Conservation (phyloP, 495 filamentous ascomycete species). For the Letharia columbiana region DNA sequence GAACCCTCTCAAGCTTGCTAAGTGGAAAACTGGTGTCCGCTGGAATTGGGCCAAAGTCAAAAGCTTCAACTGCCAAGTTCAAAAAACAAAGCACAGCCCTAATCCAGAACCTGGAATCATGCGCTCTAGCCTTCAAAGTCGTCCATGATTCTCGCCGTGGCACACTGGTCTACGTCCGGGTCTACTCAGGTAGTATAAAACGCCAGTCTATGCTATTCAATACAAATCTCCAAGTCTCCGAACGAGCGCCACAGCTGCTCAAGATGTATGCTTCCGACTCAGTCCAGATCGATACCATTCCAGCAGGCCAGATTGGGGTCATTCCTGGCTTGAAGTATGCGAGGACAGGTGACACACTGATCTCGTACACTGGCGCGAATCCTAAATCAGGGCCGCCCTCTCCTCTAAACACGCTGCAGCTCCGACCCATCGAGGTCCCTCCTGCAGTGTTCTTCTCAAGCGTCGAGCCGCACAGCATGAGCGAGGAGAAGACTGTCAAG, state of each 20-base stretch:
- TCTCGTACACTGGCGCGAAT: constrained; percentile 57
- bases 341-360: constrained; percentile 85
- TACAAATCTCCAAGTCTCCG: constrained; percentile 72
- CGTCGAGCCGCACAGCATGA: constrained; percentile 73
- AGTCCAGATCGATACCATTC: constrained; percentile 69
- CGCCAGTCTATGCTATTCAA: constrained; percentile 74
- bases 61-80: constrained; percentile 29
- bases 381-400: constrained; percentile 56
- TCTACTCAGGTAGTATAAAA: constrained; percentile 76
- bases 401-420: constrained; percentile 63
- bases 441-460: constrained; percentile 94
- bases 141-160: constrained; percentile 80
- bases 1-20: constrained; percentile 44
- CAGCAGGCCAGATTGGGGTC: constrained; percentile 90
- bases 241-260: constrained; percentile 71
- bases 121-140: constrained; percentile 94
- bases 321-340: constrained; percentile 83
- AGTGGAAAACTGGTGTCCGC: constrained; percentile 41
- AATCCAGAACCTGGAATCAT: constrained; percentile 54
- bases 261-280: constrained; percentile 90
- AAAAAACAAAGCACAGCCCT: constrained; percentile 29
- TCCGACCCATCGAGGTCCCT: constrained; percentile 81
- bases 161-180: constrained; percentile 82
- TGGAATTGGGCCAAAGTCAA: constrained; percentile 28
- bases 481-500: constrained; percentile 67